Base-by-base conservation (phyloP, 805 yeast genomes). In the Metschnikowia henanensis region DNA sequence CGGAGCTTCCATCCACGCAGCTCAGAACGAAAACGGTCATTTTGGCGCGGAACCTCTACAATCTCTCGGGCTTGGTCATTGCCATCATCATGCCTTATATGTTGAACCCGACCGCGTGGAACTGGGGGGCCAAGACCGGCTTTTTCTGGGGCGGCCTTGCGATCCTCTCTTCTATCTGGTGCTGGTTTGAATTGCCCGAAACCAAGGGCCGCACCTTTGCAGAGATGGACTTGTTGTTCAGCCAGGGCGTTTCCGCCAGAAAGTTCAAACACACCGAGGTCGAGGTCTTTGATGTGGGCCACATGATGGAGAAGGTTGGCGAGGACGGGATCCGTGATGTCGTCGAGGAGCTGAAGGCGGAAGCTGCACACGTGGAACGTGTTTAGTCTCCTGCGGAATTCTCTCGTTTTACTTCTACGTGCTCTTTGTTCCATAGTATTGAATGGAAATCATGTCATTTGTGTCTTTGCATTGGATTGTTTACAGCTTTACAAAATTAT, bases 141-240 rank as follows among this genome's bases (percentile, higher is more conserved):
- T 65, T 70, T 46, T 67, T 72, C 57, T 71, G 70, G 69, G 70
- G 65, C 25, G 75, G 72, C 5, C 56, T 68, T 35, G 47, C 68
- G 74, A 17, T 62, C n/a, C 28, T 55, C 30, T 55, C 60, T 23
- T 44, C 65, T 16, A 16, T 70, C 29, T 77, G 80, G 79, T 61
- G 68, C 29, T 72, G 62, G 59, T 73, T 77, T 59, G 72, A 76
- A 39, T 64, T 80, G 40, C 87, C 87, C 9, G 87, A 82, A 58
- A 76, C 84, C 26, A 68, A 68, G 51, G 74, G 72, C 39, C 70
- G 81, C 58, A 77, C 85, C 0, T 79, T 67, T 56, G 82, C 79
- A 39, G 86, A 82, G 55, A 64, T 82, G 55, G 85, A 81, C 60
- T 63, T 66, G 39, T 62, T 81, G 65, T 82, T 80, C 61, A 66